Conservation (phyloP, 1,139 yeast genomes). For the Williopsis jadinii region DNA sequence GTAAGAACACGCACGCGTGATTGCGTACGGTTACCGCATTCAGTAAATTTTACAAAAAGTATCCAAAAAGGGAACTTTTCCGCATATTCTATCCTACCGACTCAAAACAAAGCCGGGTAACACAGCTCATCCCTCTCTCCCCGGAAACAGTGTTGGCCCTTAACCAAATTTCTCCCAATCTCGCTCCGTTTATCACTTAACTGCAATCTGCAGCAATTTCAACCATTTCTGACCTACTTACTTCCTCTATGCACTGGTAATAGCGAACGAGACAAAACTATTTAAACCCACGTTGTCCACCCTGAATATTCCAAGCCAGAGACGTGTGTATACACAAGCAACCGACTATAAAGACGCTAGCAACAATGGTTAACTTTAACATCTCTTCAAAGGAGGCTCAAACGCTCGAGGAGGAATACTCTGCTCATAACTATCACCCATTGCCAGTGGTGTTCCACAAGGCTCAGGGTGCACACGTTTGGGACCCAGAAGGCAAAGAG, state of each 20-base stretch:
- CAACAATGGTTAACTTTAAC: slow-evolving; percentile 20
- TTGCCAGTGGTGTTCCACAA: slow-evolving; percentile 87
- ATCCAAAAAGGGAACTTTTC: too few relatives aligned
- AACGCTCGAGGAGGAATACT: slow-evolving; percentile 68
- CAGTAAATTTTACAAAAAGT: too few relatives aligned
- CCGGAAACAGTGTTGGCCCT: too few relatives aligned
- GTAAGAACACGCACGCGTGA: too few relatives aligned
- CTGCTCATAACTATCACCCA: slow-evolving; percentile 97
- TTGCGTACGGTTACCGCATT: too few relatives aligned
- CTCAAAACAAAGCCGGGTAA: too few relatives aligned
- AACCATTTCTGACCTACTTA: neutral
- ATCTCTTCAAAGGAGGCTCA: slow-evolving; percentile 62
- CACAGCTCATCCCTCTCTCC: too few relatives aligned
- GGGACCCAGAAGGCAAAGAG: slow-evolving; percentile 96
- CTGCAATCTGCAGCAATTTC: slow-evolving; percentile 7
- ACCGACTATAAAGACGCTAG: neutral
- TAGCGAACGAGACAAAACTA: slow-evolving; percentile 16
- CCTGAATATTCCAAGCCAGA: neutral
- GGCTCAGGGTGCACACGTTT: slow-evolving; percentile 88
- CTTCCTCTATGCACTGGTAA: slow-evolving; percentile 22
- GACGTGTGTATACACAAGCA: too few relatives aligned
- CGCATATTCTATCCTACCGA: too few relatives aligned
- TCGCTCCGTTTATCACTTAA: slow-evolving; percentile 23
- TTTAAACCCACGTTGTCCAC: neutral
- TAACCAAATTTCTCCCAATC: neutral